Evolutionary conservation across 2,329 filamentous ascomycete species (phyloP), one percentile per base, ranked within the genome.

Genomic region (Hypoxylon sp.): DNA sequence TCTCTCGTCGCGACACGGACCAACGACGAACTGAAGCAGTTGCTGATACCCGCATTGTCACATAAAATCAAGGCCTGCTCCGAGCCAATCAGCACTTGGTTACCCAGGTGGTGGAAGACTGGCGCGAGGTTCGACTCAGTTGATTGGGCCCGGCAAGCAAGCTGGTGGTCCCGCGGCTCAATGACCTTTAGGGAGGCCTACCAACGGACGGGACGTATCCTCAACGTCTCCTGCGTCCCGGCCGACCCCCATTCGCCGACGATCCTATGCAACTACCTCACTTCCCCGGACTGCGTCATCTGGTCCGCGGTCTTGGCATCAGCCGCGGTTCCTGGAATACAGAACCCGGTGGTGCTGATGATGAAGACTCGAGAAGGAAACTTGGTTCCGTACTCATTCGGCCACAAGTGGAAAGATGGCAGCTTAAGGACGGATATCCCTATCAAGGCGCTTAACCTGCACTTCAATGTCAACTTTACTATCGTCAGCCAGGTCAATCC

Each of bases 331-430:
- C 96, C 96, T 0, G 96, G 96, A 1, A 98, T 99, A 63, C 83
- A 98, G 36, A 98, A 98, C 76, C 96, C 96, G 0, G 93, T 97
- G 2, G 95, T 99, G 1, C 88, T 99, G 6, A 93, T 93, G 84
- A 94, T 97, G 84, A 97, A 97, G 82, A 92, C 87, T 58, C 84
- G 86, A 17, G 88, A 94, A 65, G 94, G 94, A 1, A 89, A 85
- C 1, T 84, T 99, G 3, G 89, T 89, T 0, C 96, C 96, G 0
- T 99, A 97, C 80, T 97, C 93, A 0, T 99, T 99, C 77, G 96
- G 96, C 0, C 94, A 98, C 83, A 98, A 98, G 81, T 99, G 96
- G 96, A 99, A 99, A 80, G 96, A 99, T 78, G 96, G 96, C 58
- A 96, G 92, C 73, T 82, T 99, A 60, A 88, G 96, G 38, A 99